Base-by-base conservation (phyloP, 306 rosid species). In the Aeschynomene evenia region DNA sequence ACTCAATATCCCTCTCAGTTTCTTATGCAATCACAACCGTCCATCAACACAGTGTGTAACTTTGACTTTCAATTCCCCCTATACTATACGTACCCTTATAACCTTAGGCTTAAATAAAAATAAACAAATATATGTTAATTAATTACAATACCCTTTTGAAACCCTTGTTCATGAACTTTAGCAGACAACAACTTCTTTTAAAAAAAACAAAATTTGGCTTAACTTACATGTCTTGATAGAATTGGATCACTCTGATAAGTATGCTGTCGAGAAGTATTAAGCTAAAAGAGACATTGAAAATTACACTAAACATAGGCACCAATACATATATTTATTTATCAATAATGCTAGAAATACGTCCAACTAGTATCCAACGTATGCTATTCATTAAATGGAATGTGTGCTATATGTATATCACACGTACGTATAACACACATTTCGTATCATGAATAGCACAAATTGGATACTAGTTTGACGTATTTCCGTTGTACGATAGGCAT, bases 11-110 rank as follows among this genome's bases (percentile, higher is more conserved):
- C 76, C 23, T 86, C 76, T 76, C 85, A 74, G 70, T 68, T 74
- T 78, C 61, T 23, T 6, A 5, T 76, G 60, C 37, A 66, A 84
- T 81, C 88, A 73, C 69, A 90, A 77, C 88, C 88, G 34, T 90
- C 87, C 89, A 83, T 63, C 57, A 24, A 63, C 73, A 86, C 90
- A 80, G 62, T 65, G 75, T 71, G 78, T 59, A 71, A 79, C 82
- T 82, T 90, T 82, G 91, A 90, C 91, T 82, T 87, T 70, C 85
- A 80, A 85, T 80, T 73, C 62, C 73, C 59, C 43, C n/a, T n/a
- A n/a, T n/a, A n/a, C n/a, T n/a, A n/a, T n/a, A n/a, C n/a, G n/a
- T 55, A 5, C 43, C 33, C 61, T 15, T 1, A 1, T 40, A 60
- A 36, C 42, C 73, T 77, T 43, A 40, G 49, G 26, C 71, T 70